phyloP scores from a whole-genome alignment of 768 basidiomycete species.

The Boletus edulis region DNA sequence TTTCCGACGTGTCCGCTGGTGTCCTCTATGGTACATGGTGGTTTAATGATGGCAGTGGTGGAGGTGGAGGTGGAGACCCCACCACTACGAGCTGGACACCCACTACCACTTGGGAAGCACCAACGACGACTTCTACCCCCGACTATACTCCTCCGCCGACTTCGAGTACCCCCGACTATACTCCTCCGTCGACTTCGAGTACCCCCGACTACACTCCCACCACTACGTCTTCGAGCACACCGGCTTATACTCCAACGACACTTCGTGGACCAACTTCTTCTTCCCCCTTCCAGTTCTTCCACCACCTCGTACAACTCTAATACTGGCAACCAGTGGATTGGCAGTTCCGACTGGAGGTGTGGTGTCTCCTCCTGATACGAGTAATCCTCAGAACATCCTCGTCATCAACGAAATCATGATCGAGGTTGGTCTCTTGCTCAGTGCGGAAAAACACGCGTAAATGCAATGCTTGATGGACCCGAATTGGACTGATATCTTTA shows the following conservation, averaged over 20 bases:
- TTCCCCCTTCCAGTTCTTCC: constrained; percentile 15
- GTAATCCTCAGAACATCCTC: constrained; percentile 34
- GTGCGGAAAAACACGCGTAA: constrained; percentile 1
- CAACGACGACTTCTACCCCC: constrained; percentile 23
- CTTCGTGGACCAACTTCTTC: constrained; percentile 21
- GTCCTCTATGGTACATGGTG: constrained; percentile 64
- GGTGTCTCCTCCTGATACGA: constrained; percentile 32
- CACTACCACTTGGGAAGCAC: constrained; percentile 17
- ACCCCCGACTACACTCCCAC: constrained; percentile 16
- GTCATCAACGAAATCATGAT: constrained; percentile 37
- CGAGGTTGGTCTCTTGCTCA: constrained; percentile 27
- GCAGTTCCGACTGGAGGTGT: constrained; percentile 19
- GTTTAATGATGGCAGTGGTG: constrained; percentile 37
- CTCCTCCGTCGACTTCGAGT: constrained; percentile 16
- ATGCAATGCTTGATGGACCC: background rate
- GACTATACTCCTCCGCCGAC: constrained; percentile 19
- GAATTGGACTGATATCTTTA: background rate
- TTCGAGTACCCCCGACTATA: constrained; percentile 13
- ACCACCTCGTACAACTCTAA: constrained; percentile 15
- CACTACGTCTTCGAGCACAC: constrained; percentile 24
- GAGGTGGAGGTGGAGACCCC: constrained; percentile 20
- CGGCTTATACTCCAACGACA: constrained; percentile 20
- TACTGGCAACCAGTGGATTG: constrained; percentile 26
- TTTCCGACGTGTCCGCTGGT: constrained; percentile 47
- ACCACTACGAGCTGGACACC: constrained; percentile 12